A percentile compares a stretch with the other conserved stretches of the same genome.
phyloP scores from a whole-genome alignment of 768 basidiomycete species.

The Tulasnella sp. region DNA sequence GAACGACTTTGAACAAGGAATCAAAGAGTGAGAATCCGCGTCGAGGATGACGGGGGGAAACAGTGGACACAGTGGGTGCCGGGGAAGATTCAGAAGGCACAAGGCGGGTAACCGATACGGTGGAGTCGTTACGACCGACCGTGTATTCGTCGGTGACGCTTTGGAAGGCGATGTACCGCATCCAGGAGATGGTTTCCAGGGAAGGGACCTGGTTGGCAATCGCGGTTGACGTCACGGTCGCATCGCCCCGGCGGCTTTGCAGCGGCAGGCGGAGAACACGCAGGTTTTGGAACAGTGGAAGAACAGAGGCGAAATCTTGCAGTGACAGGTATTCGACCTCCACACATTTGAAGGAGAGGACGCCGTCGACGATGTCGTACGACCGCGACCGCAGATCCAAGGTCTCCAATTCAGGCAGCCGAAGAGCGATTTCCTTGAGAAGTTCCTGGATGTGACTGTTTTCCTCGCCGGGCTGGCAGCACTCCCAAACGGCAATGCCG shows the following conservation, averaged over 20 bases:
- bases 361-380: slow-evolving; percentile 9
- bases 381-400: slow-evolving; percentile 9
- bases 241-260: slow-evolving; percentile 1
- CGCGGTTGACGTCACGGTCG: background rate
- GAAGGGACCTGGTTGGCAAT: slow-evolving; percentile 2
- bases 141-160: slow-evolving; percentile 5
- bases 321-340: background rate
- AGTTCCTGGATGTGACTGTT: background rate
- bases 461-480: background rate
- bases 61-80: background rate
- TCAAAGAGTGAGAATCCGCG: slow-evolving; percentile 8
- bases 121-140: background rate
- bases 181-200: slow-evolving; percentile 12
- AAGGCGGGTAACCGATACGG: background rate
- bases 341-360: background rate
- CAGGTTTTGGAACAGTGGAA: slow-evolving; percentile 11
- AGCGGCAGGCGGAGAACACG: slow-evolving; percentile 3
- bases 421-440: background rate
- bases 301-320: slow-evolving; percentile 8
- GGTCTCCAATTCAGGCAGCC: slow-evolving; percentile 9
- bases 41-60: background rate
- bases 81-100: background rate
- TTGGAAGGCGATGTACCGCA: background rate
- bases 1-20: background rate
- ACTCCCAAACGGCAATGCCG: slow-evolving; percentile 7